These are phyloP conservation scores for Albizia julibrissin DNA, from an alignment of 306 rosid genomes.

Conservation along the genomic window DNA sequence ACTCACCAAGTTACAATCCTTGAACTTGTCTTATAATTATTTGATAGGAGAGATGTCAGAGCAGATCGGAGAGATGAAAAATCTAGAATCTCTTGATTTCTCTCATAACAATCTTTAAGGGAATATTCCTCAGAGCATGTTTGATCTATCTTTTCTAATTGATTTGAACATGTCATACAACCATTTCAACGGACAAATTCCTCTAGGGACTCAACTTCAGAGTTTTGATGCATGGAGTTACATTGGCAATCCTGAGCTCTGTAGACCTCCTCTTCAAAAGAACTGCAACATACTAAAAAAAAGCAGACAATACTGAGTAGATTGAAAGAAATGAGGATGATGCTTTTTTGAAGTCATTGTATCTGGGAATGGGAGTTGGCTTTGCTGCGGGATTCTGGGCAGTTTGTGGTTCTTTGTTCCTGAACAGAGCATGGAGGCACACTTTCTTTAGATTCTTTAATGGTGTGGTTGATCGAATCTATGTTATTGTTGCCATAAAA, in stretches of 20 bases:
- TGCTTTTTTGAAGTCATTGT: not conserved
- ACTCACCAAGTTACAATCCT: not conserved
- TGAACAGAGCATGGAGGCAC: not conserved
- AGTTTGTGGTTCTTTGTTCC: not conserved
- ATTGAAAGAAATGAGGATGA: not conserved
- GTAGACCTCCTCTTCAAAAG: not conserved
- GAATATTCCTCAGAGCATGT: not conserved
- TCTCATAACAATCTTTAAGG: not conserved
- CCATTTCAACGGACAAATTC: not conserved
- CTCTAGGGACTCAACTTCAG: not conserved
- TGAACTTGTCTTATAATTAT: not conserved
- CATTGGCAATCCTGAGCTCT: not conserved
- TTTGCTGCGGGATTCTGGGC: not conserved
- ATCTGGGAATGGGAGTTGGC: not conserved
- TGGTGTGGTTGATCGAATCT: not conserved
- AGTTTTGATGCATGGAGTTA: not conserved
- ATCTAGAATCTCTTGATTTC: not conserved
- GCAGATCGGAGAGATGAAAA: not conserved
- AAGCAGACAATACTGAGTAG: not conserved
- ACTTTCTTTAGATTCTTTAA: not conserved
- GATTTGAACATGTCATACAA: not conserved
- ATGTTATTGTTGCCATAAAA: not conserved
- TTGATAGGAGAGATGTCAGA: not conserved
- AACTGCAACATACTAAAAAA: not conserved
- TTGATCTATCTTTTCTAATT: not conserved